Conservation (phyloP, 83 land plant species). For the Picea engelmannii region DNA sequence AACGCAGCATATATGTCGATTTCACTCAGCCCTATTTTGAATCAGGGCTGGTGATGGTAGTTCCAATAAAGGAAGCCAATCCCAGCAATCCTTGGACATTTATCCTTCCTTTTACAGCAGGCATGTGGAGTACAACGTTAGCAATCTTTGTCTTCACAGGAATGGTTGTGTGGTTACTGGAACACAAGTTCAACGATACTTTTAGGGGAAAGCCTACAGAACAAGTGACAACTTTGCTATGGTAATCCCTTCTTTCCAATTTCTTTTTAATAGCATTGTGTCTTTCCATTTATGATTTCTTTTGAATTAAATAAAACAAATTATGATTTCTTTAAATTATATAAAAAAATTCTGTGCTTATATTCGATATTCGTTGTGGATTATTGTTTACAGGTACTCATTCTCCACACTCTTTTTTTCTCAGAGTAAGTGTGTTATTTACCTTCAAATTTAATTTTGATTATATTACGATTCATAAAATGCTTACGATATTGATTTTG, state of each 20-base stretch:
- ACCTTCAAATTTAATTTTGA: too few relatives aligned
- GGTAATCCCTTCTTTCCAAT: background rate
- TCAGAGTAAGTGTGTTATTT: slow-evolving; percentile 36
- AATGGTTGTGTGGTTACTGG: slow-evolving; percentile 46
- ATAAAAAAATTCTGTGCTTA: background rate
- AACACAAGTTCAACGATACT: slow-evolving; percentile 44
- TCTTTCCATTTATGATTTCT: background rate
- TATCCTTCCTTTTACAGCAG: slow-evolving; percentile 41
- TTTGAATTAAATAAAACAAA: too few relatives aligned
- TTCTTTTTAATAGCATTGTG: background rate
- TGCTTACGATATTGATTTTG: too few relatives aligned
- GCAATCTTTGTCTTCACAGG: slow-evolving; percentile 54
- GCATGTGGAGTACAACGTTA: slow-evolving; percentile 43
- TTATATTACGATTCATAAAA: too few relatives aligned
- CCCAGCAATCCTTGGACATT: slow-evolving; percentile 49
- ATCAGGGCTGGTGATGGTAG: slow-evolving; percentile 56
- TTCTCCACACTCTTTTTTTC: slow-evolving; percentile 56
- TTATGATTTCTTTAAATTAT: too few relatives aligned
- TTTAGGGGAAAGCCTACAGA: slow-evolving; percentile 51
- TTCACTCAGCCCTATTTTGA: slow-evolving; percentile 57
- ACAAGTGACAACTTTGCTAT: slow-evolving; percentile 17
- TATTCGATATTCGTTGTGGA: too few relatives aligned
- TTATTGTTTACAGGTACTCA: slow-evolving; percentile 35
- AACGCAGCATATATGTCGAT: slow-evolving; percentile 46
- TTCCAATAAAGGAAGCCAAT: slow-evolving; percentile 25